Percentiles rank a stretch among this genome's conserved stretches.
Conservation (phyloP, 441 rosid genomes). For the Croton setiger region DNA sequence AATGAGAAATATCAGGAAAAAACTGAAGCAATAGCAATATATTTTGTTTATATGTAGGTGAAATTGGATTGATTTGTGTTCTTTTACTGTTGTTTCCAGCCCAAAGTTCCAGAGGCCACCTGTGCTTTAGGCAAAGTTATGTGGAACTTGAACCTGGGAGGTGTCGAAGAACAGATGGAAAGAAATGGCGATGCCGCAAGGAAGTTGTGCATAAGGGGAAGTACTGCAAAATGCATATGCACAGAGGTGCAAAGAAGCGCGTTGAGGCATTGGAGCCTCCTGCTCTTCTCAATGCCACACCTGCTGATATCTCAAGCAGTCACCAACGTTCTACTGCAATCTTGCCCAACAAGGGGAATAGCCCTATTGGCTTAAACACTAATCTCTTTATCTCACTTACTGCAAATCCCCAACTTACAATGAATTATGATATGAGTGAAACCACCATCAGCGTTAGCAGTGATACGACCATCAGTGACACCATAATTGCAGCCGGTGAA, state of each 20-base stretch:
- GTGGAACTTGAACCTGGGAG: conserved; percentile 47
- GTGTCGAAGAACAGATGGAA: conserved; percentile 80
- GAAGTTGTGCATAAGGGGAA: conserved; percentile 49
- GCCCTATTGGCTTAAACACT: conserved; percentile 19
- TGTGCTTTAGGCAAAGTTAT: conserved; percentile 25
- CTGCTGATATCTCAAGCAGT: conserved; percentile 10
- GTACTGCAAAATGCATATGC: conserved; percentile 60
- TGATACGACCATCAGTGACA: conserved; percentile 57
- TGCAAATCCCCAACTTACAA: conserved; percentile 23
- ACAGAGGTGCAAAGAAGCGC: conserved; percentile 64
- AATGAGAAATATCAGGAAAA: no score
- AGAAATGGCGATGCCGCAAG: conserved; percentile 67
- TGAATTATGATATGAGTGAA: conserved; percentile 27
- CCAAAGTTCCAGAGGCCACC: conserved; percentile 29
- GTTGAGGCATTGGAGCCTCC: conserved; percentile 19
- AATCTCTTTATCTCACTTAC: conserved; percentile 38
- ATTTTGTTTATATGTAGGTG: no score
- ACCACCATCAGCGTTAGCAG: conserved; percentile 28
- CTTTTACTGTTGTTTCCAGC: conserved; percentile 11
- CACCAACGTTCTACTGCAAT: background rate
- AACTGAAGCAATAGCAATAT: no score
- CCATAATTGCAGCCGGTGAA: conserved; percentile 21
- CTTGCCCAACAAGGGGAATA: conserved; percentile 15
- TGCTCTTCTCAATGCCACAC: background rate
- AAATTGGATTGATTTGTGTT: background rate